A percentile compares a stretch with the other conserved stretches of the same genome.
Conservation (phyloP, 352 stramenopile species). For the Plasmopara halstedii region DNA sequence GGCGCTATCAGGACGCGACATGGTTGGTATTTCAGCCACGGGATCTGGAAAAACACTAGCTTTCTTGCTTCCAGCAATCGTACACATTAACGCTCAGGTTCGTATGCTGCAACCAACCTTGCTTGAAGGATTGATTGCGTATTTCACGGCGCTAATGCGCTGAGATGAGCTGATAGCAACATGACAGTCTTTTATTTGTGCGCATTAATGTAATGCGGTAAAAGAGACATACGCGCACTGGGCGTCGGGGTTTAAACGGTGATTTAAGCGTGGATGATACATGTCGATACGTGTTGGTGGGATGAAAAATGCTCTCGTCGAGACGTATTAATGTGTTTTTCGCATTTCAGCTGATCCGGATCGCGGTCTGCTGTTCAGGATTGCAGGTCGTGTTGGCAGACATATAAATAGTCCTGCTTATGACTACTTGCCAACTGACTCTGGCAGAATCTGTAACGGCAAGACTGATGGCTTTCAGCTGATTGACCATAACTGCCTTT, state of each 20-base stretch:
- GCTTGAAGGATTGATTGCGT: slow-evolving; percentile 10
- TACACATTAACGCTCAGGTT: slow-evolving; percentile 99
- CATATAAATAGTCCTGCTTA: slow-evolving; percentile 3
- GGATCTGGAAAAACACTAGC: slow-evolving; percentile 97
- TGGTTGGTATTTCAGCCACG: slow-evolving; percentile 98
- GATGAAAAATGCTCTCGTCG: not conserved
- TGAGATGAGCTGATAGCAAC: slow-evolving; percentile 22
- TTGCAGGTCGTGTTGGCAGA: slow-evolving; percentile 20
- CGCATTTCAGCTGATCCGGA: slow-evolving; percentile 17
- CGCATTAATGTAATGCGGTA: slow-evolving; percentile 12
- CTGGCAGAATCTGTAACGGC: slow-evolving; percentile 6
- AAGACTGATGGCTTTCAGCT: slow-evolving; percentile 15
- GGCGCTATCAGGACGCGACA: slow-evolving; percentile 95
- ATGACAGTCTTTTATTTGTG: slow-evolving; percentile 17
- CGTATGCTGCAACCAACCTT: slow-evolving; percentile 40
- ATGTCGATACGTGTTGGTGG: slow-evolving; percentile 9
- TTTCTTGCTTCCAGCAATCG: slow-evolving; percentile 98
- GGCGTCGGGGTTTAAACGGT: slow-evolving; percentile 20
- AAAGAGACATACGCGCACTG: slow-evolving; percentile 15
- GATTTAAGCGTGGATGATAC: slow-evolving; percentile 15
- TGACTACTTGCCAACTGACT: no score
- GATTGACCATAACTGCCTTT: slow-evolving; percentile 13
- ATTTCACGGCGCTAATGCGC: slow-evolving; percentile 16
- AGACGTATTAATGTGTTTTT: slow-evolving; percentile 7
- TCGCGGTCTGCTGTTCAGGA: slow-evolving; percentile 15